Base-by-base conservation (phyloP, 345 rosid genomes). In the Eucalyptus curtisii region DNA sequence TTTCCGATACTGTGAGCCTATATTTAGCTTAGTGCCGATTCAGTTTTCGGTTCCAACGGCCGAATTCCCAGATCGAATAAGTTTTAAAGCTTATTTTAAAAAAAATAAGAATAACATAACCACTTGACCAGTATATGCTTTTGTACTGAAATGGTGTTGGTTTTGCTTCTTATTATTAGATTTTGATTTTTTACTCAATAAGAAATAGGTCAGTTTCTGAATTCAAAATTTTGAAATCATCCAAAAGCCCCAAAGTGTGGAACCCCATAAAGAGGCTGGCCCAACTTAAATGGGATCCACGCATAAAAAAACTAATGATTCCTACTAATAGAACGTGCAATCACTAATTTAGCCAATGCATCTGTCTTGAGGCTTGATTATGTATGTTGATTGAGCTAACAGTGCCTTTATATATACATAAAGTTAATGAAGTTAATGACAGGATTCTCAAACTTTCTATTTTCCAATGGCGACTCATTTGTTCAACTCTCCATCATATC, bases 1-100 rank as follows among this genome's bases (percentile, higher is more conserved):
- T 59, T 59, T 4, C 3, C 0, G 0, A 27, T 25, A 25, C 7
- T 0, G 2, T 25, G 66, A 59, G 0, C 66, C 15, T 25, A 59
- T 27, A 57, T 0, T 61, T 61, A 13, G 19, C 33, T 61, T 1
- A 30, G 0, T 30, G 31, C 33, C 19, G 1, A 31, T 61, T 61
- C 9, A 13, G 37, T 61, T 61, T 6, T 15, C 1, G 1, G 0
- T 61, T 61, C 71, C 33, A 61, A 30, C 0, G 4, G 8, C 3
- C 0, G 1, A 61, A 61, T 61, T 61, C 17, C 0, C 2, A 3
- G 37, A 12, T 59, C 6, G 7, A 59, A 25, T 59, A 0, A 12
- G 0, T 61, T 30, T 30, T 61, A 7, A 30, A 61, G 33, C 68
- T 61, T 27, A 16, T 27, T 55, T 55, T 7, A 52, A 25, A 6